Evolutionary conservation across 306 rosid species (phyloP).

Genomic region (Inga oerstediana): DNA sequence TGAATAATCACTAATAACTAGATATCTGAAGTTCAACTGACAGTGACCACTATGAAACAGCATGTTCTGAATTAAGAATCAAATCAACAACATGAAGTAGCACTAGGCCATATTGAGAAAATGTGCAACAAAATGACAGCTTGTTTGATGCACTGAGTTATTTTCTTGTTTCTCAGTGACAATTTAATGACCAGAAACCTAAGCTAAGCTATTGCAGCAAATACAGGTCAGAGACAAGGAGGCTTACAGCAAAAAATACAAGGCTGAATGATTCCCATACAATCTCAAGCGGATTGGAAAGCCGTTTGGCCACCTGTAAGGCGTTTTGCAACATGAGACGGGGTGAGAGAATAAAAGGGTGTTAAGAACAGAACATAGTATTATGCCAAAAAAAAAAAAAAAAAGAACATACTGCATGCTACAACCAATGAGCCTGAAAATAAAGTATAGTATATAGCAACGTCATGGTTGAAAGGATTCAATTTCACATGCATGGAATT

Average conservation of each 20-base stretch:
- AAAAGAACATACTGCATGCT: not conserved
- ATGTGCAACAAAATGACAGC: constrained; percentile 19
- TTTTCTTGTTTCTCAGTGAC: constrained; percentile 1
- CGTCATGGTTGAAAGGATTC: constrained; percentile 22
- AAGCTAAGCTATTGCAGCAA: constrained; percentile 3
- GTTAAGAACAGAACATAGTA: not conserved
- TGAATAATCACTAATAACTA: not conserved
- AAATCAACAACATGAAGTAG: not conserved
- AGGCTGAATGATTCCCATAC: constrained; percentile 96
- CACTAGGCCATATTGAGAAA: constrained; percentile 2
- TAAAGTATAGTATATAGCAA: not conserved
- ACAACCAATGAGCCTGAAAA: not conserved
- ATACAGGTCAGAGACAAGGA: constrained; percentile 25
- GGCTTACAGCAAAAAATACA: constrained; percentile 90
- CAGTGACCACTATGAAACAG: not conserved
- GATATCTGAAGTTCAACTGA: not conserved
- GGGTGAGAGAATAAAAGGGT: not conserved
- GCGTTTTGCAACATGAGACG: constrained; percentile 7
- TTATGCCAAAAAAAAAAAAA: too few relatives aligned
- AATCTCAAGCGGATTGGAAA: constrained; percentile 84
- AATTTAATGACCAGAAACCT: constrained; percentile 26
- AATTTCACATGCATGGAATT: constrained; percentile 29
- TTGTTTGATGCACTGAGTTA: constrained; percentile 12
- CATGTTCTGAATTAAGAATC: not conserved
- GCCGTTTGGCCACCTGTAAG: constrained; percentile 65